A percentile compares a stretch with the other conserved stretches of the same genome.
phyloP scores from a whole-genome alignment of 176 grass and related monocot genomes.

The Rhynchospora breviuscula region DNA sequence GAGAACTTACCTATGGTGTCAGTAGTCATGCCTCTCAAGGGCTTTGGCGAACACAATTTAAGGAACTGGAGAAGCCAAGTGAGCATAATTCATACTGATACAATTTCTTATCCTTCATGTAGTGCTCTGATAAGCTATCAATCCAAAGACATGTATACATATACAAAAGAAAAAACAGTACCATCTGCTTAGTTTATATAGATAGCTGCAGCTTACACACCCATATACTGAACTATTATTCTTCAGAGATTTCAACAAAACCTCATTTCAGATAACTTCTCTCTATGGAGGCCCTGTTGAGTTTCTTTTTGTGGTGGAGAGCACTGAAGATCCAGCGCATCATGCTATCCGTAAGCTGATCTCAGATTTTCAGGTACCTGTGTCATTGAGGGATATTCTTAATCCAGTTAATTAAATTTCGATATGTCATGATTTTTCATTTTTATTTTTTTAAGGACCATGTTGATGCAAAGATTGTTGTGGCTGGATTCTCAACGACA shows the following conservation, averaged over 20 bases:
- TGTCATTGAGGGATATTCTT: neutral
- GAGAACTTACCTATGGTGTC: constrained; percentile 82
- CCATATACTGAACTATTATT: neutral
- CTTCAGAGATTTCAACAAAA: neutral
- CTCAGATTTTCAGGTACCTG: constrained; percentile 60
- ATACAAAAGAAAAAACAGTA: neutral
- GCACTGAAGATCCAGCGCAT: constrained; percentile 81
- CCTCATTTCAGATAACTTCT: constrained; percentile 84
- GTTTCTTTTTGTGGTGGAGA: constrained; percentile 86
- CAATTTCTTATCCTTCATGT: neutral
- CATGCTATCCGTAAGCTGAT: constrained; percentile 59
- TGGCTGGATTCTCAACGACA: constrained; percentile 92
- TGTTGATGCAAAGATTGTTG: constrained; percentile 67
- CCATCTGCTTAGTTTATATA: neutral
- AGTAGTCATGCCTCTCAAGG: constrained; percentile 95
- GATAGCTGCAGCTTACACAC: neutral
- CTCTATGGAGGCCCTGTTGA: constrained; percentile 92
- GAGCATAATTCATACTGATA: constrained; percentile 13
- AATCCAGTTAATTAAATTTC: constrained; percentile 1
- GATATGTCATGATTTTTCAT: constrained; percentile 19
- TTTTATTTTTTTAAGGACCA: constrained; percentile 57
- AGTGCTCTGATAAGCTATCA: neutral
- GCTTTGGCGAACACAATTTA: constrained; percentile 92
- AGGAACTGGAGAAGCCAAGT: constrained; percentile 98
- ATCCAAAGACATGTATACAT: neutral